Evolutionary conservation across 2,329 filamentous ascomycete genomes (phyloP), one percentile per base, ranked within the genome.

Genomic region (Fusarium cyanostomum): DNA sequence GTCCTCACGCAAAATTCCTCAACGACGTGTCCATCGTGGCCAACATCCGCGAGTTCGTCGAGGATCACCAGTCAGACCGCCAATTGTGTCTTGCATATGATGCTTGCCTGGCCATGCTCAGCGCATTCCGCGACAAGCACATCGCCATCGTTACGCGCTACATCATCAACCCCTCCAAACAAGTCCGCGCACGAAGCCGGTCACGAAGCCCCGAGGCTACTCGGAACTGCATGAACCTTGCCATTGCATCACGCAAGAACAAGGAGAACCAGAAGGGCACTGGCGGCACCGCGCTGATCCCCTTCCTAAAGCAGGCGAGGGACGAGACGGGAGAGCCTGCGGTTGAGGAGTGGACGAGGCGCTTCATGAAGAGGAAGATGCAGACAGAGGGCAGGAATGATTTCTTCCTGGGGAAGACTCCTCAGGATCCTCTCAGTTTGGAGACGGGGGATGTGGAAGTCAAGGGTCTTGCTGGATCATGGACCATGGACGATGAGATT

Each of bases 111-210:
- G 89, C 84, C 24, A 87, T 87, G 84, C 76, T 88, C 45, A 84
- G 84, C 60, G 77, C 79, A 13, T 89, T 97, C 72, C 89, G 94
- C 57, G 94, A 97, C 77, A 96, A 94, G 76, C 95, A 99, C 76
- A 97, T 99, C 70, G 91, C 92, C 75, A 94, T 99, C 69, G 95
- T 99, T 15, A 93, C 92, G 5, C 90, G 95, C 35, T 99, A 98
- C 80, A 96, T 99, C 75, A 91, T 99, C 71, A 82, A 95, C 66
- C 94, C 94, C 39, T 94, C 92, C 2, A 88, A 91, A 21, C 90
- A 94, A 75, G 86, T 88, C 7, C 84, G 89, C 50, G 86, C 85
- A 1, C 80, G 88, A 41, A 85, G 86, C 57, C 84, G 87, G 39
- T 87, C 87, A 28, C 81, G 82, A 52, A 86, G 82, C 59, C 84